Evolutionary conservation across 2,329 filamentous ascomycete species (phyloP).

Genomic region (Cercospora janseana): DNA sequence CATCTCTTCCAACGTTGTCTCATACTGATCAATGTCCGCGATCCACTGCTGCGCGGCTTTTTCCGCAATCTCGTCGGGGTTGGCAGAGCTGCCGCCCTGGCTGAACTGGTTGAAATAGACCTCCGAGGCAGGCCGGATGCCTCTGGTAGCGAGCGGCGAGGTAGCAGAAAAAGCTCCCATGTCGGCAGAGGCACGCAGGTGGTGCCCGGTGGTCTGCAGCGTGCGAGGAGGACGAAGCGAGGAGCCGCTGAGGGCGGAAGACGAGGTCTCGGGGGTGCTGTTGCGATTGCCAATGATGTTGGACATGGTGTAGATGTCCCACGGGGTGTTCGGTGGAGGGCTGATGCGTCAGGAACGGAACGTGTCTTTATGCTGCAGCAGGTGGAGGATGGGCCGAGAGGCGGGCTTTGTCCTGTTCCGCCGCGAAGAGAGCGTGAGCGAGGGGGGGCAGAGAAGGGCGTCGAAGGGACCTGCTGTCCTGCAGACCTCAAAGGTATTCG

Average conservation of each 20-base stretch:
- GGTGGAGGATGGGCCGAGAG: constrained; percentile 8
- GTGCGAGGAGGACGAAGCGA: constrained; percentile 67
- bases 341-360: constrained; percentile 8
- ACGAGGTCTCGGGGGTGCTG: constrained; percentile 90
- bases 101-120: constrained; percentile 79
- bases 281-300: constrained; percentile 72
- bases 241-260: constrained; percentile 68
- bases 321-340: constrained; percentile 12
- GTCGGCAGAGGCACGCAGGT: constrained; percentile 91
- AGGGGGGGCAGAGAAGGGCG: constrained; percentile 19
- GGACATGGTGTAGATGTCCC: constrained; percentile 42
- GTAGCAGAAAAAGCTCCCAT: constrained; percentile 74
- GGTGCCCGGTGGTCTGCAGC: constrained; percentile 69
- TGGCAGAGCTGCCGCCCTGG: constrained; percentile 64
- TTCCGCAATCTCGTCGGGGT: constrained; percentile 80
- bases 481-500: constrained; percentile 76
- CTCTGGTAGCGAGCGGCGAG: constrained; percentile 68
- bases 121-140: constrained; percentile 89
- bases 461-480: constrained; percentile 71
- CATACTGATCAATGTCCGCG: constrained; percentile 96
- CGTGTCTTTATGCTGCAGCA: constrained; percentile 16
- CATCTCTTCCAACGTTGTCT: constrained; percentile 99
- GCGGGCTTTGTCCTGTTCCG: constrained; percentile 1
- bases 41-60: constrained; percentile 98
- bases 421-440: constrained; percentile 2